Percentiles rank a stretch among this genome's conserved stretches.
phyloP scores from a whole-genome alignment of 2,329 filamentous ascomycete genomes.

The Fusarium tanahbumbuense region DNA sequence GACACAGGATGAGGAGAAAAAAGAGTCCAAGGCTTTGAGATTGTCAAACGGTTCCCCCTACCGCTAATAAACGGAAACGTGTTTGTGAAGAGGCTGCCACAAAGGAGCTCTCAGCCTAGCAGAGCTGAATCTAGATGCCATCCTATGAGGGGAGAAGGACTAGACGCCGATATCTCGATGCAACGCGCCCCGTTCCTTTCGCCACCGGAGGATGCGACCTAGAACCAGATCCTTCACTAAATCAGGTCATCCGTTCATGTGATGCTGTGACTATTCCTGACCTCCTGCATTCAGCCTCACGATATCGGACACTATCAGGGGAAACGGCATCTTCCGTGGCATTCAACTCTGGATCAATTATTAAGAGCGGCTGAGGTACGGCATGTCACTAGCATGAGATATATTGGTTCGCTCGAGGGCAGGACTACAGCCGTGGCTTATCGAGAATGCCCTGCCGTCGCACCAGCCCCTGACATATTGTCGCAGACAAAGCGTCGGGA shows the following conservation, averaged over 20 bases:
- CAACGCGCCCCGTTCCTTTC: conserved; percentile 10
- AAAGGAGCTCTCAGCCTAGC: conserved; percentile 4
- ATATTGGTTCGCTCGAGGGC: conserved; percentile 16
- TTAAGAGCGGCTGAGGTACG: conserved; percentile 17
- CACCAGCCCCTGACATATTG: conserved; percentile 18
- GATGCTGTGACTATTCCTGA: conserved; percentile 26
- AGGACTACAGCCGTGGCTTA: conserved; percentile 28
- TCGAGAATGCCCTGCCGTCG: neutral
- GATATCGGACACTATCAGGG: conserved; percentile 6
- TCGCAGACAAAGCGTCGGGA: neutral
- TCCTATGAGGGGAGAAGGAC: neutral
- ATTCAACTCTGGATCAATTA: conserved; percentile 13
- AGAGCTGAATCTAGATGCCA: conserved; percentile 23
- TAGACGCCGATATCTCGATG: neutral
- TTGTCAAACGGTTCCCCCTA: conserved; percentile 2
- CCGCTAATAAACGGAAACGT: conserved; percentile 35
- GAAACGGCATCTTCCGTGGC: conserved; percentile 14
- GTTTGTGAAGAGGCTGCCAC: neutral
- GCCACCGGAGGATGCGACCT: conserved; percentile 30
- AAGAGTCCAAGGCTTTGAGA: conserved; percentile 3
- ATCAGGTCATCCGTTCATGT: neutral
- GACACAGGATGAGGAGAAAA: neutral
- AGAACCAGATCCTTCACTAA: neutral
- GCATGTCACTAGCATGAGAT: conserved; percentile 15
- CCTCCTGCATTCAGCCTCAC: conserved; percentile 36